Evolutionary conservation across 345 rosid genomes (phyloP).

Genomic region (Luvunga scandens): DNA sequence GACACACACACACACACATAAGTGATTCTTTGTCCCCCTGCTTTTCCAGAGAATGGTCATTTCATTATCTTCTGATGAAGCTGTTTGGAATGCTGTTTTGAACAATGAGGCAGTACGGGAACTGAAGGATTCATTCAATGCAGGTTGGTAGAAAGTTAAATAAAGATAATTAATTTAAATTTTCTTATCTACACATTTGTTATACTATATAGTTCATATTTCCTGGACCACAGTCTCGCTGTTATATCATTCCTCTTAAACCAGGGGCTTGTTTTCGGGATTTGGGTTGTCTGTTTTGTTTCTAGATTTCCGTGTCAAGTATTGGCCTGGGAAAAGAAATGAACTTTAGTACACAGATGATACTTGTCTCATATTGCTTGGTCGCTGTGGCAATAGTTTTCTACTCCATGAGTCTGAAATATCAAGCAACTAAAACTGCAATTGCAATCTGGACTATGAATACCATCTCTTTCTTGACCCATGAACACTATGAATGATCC

Average conservation of each 20-base stretch:
- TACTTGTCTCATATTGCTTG: background rate
- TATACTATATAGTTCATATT: background rate
- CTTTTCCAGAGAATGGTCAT: constrained; percentile 67
- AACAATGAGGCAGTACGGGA: constrained; percentile 71
- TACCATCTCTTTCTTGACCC: too few species aligned
- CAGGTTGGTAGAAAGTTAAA: constrained; percentile 38
- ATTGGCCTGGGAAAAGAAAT: background rate
- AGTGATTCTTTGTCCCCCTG: background rate
- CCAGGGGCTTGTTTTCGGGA: background rate
- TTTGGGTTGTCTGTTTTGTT: background rate
- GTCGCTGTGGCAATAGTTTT: background rate
- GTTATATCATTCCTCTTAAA: background rate
- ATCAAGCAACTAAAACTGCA: background rate
- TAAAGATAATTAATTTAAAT: background rate
- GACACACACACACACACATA: too few species aligned
- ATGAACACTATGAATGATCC: background rate
- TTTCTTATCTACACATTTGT: background rate
- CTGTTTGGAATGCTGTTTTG: constrained; percentile 91
- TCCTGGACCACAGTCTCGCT: background rate
- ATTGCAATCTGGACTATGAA: background rate
- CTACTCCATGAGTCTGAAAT: background rate
- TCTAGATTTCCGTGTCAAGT: background rate
- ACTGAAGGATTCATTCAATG: constrained; percentile 52
- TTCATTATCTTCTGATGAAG: constrained; percentile 73
- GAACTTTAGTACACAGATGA: background rate